These are phyloP conservation scores for Perilla frutescens DNA, from an alignment of 257 asterid genomes.

Conservation along the genomic window DNA sequence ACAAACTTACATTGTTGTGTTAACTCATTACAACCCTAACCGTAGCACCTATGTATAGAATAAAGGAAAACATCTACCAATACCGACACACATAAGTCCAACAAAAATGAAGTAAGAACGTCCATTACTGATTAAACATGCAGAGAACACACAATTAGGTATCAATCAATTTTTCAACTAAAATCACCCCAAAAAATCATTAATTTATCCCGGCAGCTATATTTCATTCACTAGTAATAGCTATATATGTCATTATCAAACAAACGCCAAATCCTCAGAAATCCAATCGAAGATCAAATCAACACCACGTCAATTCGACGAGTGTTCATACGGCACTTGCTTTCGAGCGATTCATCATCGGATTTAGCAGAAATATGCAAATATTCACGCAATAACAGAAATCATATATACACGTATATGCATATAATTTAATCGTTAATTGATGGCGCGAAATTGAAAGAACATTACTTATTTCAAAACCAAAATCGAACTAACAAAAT, in stretches of 20 bases:
- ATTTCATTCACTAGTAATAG: no score
- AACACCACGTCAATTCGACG: slow-evolving; percentile 28
- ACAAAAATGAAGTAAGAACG: not conserved
- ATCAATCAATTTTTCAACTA: not conserved
- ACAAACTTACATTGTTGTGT: not conserved
- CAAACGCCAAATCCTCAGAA: slow-evolving; percentile 39
- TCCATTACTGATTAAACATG: not conserved
- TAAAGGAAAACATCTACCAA: no score
- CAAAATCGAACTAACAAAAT: no score
- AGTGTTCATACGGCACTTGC: slow-evolving; percentile 47
- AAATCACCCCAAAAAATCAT: not conserved
- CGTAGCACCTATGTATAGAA: no score
- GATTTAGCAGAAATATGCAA: not conserved
- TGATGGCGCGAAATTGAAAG: not conserved
- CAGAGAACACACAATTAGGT: no score
- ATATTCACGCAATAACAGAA: slow-evolving; percentile 1
- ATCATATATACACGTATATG: not conserved
- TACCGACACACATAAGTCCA: no score
- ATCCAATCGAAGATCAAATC: slow-evolving; percentile 32
- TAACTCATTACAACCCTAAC: not conserved
- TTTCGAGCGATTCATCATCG: slow-evolving; percentile 34
- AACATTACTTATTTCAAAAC: no score
- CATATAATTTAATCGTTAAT: not conserved
- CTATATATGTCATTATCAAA: no score
- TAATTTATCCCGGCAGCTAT: not conserved